A percentile compares a stretch with the other conserved stretches of the same genome.
phyloP scores from a whole-genome alignment of 306 rosid genomes.

The Rubus parviflorus region DNA sequence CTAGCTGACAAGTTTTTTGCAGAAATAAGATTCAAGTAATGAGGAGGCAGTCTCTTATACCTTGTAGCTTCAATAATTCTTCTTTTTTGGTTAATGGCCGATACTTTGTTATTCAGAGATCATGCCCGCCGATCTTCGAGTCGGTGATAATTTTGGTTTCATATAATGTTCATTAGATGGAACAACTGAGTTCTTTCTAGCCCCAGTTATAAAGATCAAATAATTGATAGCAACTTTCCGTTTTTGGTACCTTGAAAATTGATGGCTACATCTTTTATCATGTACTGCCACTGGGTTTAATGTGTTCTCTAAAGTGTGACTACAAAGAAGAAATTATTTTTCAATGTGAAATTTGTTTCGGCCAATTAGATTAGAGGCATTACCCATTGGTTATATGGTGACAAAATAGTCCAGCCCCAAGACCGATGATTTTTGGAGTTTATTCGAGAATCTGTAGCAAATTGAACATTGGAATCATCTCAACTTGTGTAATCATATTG shows the following conservation, averaged over 20 bases:
- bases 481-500: not conserved
- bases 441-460: not conserved
- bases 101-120: constrained; percentile 11
- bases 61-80: constrained; percentile 7
- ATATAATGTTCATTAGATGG: not conserved
- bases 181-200: not conserved
- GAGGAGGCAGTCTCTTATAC: constrained; percentile 6
- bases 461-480: constrained; percentile 34
- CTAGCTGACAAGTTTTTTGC: constrained; percentile 12
- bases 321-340: not conserved
- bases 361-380: not conserved
- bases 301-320: not conserved
- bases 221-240: constrained; percentile 7
- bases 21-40: constrained; percentile 13
- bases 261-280: constrained; percentile 1
- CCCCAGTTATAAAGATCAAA: constrained; percentile 15
- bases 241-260: not conserved
- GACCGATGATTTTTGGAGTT: constrained; percentile 23
- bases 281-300: not conserved
- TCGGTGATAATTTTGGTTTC: not conserved
- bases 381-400: not conserved
- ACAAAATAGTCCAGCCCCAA: not conserved
- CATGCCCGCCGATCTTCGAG: not conserved
- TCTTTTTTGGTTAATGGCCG: not conserved
- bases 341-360: not conserved